Evolutionary conservation across 2,329 filamentous ascomycete species (phyloP).

Genomic region (Pezicula neosporulosa): DNA sequence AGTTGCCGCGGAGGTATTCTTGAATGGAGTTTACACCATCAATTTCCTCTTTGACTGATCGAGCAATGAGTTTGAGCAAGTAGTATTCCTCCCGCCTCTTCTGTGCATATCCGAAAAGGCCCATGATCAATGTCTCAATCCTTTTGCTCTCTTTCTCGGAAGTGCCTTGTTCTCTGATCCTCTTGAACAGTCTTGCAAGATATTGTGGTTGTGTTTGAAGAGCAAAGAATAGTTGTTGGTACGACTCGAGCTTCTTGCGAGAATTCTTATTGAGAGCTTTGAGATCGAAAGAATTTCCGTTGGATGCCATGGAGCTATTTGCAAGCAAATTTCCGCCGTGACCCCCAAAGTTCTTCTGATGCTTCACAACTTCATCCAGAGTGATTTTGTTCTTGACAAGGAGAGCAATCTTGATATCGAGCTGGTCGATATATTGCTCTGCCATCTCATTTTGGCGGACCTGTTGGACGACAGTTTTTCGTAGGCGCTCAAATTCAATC

Average conservation of each 20-base stretch:
- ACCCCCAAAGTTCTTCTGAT: conserved; percentile 94
- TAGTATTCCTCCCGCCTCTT: conserved; percentile 98
- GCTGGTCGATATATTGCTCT: conserved; percentile 96
- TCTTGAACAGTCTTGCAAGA: conserved; percentile 81
- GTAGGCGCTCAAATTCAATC: conserved; percentile 89
- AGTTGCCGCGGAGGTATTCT: conserved; percentile 85
- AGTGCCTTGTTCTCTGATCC: conserved; percentile 77
- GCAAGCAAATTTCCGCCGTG: conserved; percentile 81
- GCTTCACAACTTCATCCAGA: conserved; percentile 92
- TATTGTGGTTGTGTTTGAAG: conserved; percentile 97
- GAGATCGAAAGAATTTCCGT: conserved; percentile 85
- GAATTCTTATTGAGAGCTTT: conserved; percentile 98
- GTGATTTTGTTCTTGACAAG: conserved; percentile 99
- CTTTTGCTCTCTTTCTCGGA: conserved; percentile 90
- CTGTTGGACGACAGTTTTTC: conserved; percentile 95
- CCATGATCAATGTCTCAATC: conserved; percentile 92
- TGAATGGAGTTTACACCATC: conserved; percentile 69
- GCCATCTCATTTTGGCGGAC: conserved; percentile 96
- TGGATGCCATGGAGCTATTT: conserved; percentile 80
- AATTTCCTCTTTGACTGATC: conserved; percentile 83
- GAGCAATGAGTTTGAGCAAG: conserved; percentile 79
- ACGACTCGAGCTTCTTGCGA: conserved; percentile 89
- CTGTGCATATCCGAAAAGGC: conserved; percentile 93
- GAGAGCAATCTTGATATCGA: conserved; percentile 98
- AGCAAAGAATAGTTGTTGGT: conserved; percentile 96